A percentile compares a stretch with the other conserved stretches of the same genome.
These are phyloP conservation scores for Candida sphagnicola DNA, from an alignment of 805 yeast species.

Conservation along the genomic window DNA sequence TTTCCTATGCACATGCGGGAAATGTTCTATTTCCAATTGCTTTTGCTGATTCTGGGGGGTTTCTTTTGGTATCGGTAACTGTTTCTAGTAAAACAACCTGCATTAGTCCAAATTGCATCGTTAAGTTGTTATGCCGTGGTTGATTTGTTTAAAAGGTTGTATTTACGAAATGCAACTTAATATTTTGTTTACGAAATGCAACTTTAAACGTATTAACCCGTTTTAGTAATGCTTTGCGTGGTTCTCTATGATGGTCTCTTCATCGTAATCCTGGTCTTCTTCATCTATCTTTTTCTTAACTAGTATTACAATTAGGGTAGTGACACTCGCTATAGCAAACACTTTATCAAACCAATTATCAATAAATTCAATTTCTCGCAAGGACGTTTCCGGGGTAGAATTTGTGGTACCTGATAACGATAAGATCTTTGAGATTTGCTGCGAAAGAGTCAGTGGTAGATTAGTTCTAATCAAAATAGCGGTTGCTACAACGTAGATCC, in stretches of 20 bases:
- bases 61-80: no score
- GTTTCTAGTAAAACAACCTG: no score
- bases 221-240: neutral
- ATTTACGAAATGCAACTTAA: no score
- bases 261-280: slow-evolving; percentile 24
- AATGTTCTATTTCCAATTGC: no score
- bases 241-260: slow-evolving; percentile 29
- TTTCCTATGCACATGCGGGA: no score
- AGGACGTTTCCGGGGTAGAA: slow-evolving; percentile 14
- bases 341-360: slow-evolving; percentile 52
- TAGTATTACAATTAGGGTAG: slow-evolving; percentile 24
- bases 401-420: slow-evolving; percentile 29
- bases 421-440: slow-evolving; percentile 35
- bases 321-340: slow-evolving; percentile 41
- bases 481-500: slow-evolving; percentile 50
- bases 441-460: slow-evolving; percentile 42
- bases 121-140: no score
- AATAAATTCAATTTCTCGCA: slow-evolving; percentile 41
- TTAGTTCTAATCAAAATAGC: slow-evolving; percentile 47
- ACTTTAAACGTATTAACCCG: no score
- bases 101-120: no score
- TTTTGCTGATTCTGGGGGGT: no score
- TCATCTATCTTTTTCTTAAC: slow-evolving; percentile 17
- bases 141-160: no score
- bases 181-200: no score